Conservation (phyloP, 2,329 filamentous ascomycete species). For the Xylariaceae sp. region DNA sequence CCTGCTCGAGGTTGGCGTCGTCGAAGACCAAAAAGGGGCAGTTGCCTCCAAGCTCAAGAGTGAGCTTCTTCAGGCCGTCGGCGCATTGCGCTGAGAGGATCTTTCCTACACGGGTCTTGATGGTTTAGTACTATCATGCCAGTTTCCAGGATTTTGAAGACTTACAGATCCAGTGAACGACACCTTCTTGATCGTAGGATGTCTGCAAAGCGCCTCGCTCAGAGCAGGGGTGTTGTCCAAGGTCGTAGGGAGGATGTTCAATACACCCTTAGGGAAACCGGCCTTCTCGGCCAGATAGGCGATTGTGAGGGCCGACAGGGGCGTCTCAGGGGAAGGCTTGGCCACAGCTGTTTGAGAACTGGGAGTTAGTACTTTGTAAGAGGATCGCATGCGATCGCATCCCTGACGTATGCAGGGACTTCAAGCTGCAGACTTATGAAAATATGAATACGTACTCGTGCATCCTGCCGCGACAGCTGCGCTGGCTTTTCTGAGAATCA, state of each 20-base stretch:
- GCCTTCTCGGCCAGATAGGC: conserved; percentile 32
- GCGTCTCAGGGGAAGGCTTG: conserved; percentile 35
- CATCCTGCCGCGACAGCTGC: conserved; percentile 43
- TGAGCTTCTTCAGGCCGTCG: conserved; percentile 58
- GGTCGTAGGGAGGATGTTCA: conserved; percentile 58
- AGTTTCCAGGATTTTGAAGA: not conserved
- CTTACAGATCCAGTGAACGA: conserved; percentile 61
- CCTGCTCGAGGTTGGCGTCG: conserved; percentile 64
- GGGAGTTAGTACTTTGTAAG: not conserved
- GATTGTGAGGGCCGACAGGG: conserved; percentile 31
- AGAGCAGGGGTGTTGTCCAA: conserved; percentile 41
- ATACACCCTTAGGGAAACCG: conserved; percentile 63
- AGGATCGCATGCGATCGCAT: not conserved
- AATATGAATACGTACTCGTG: conserved; percentile 19
- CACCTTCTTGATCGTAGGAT: conserved; percentile 61
- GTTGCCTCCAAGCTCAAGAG: conserved; percentile 70
- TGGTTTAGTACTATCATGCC: not conserved
- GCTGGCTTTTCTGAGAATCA: conserved; percentile 43
- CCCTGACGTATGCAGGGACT: not conserved
- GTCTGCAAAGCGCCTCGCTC: conserved; percentile 43
- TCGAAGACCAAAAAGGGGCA: conserved; percentile 74
- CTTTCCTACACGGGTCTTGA: conserved; percentile 43
- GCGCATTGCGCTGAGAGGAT: conserved; percentile 64
- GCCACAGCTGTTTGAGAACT: conserved; percentile 35
- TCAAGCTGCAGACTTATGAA: not conserved